Percentiles rank a stretch among this genome's conserved stretches.
Evolutionary conservation across 768 basidiomycete genomes (phyloP).

Genomic region (Lepiota brunneoincarnata): DNA sequence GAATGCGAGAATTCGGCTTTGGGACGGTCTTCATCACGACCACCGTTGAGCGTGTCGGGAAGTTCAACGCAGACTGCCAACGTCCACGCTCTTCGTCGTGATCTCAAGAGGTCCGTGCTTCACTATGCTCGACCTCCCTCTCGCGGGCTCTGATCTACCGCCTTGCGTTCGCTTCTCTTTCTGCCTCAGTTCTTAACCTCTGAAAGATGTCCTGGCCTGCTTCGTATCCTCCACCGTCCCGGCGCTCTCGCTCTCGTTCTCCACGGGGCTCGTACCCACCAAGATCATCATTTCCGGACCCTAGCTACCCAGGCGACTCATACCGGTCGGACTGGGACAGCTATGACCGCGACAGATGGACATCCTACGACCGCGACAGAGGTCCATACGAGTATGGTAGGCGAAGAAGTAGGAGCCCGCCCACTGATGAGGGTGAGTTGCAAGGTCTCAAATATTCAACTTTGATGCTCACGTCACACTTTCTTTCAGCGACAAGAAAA

Average conservation of each 20-base stretch:
- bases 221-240: conserved; percentile 69
- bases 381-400: conserved; percentile 64
- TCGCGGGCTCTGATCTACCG: conserved; percentile 71
- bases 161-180: conserved; percentile 55
- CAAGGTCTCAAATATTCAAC: not conserved
- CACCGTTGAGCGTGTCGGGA: conserved; percentile 40
- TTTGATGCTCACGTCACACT: conserved; percentile 12
- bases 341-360: conserved; percentile 75
- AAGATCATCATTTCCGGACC: conserved; percentile 55
- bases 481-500: conserved; percentile 56
- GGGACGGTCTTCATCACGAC: conserved; percentile 57
- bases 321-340: conserved; percentile 68
- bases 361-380: conserved; percentile 67
- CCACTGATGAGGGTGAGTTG: conserved; percentile 60
- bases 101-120: conserved; percentile 90
- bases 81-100: conserved; percentile 49
- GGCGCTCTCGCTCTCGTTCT: conserved; percentile 83
- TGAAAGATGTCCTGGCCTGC: conserved; percentile 73
- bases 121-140: conserved; percentile 84
- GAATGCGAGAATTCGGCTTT: conserved; percentile 16
- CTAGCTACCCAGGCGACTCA: conserved; percentile 49
- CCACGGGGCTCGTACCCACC: conserved; percentile 59
- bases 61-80: conserved; percentile 27
- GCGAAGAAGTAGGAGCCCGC: conserved; percentile 77
- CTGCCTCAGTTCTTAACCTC: conserved; percentile 51